Evolutionary conservation across 1,284 basidiomycete genomes (phyloP).

Genomic region (Phenoliferia sp.): DNA sequence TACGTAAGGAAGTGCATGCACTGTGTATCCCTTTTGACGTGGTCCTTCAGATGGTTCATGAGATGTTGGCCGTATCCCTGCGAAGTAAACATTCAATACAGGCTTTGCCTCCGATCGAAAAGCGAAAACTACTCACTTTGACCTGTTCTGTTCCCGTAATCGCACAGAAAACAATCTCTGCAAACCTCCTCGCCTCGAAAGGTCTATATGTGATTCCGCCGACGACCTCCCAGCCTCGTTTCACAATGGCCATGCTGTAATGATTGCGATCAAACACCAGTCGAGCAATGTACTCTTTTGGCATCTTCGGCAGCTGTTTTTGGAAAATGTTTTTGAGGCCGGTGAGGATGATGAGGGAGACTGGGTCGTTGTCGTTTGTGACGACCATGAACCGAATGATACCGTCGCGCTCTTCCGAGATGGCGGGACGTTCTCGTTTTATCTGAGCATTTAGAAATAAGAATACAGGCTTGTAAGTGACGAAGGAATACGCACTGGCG

Average conservation of each 20-base stretch:
- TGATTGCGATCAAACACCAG: constrained; percentile 92
- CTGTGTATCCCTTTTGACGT: constrained; percentile 71
- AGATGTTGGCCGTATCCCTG: constrained; percentile 97
- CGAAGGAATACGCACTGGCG: constrained; percentile 6
- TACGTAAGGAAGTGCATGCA: constrained; percentile 97
- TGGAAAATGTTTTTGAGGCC: constrained; percentile 96
- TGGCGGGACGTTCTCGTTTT: constrained; percentile 56
- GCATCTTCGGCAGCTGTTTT: constrained; percentile 98
- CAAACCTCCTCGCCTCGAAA: constrained; percentile 89
- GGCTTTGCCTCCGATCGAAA: no score
- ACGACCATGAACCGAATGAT: constrained; percentile 84
- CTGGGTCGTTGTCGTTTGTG: constrained; percentile 70
- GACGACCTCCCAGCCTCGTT: constrained; percentile 90
- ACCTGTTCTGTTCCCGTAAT: constrained; percentile 95
- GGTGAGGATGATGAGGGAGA: constrained; percentile 71
- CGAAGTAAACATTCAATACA: background rate
- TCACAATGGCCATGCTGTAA: constrained; percentile 88
- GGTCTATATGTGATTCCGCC: constrained; percentile 97
- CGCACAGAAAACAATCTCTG: constrained; percentile 98
- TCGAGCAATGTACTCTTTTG: constrained; percentile 94
- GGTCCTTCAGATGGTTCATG: constrained; percentile 98
- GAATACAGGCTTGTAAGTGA: background rate
- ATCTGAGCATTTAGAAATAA: background rate
- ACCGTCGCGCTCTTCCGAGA: constrained; percentile 73
- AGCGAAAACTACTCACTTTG: constrained; percentile 59